Base-by-base conservation (phyloP, 176 grass and related monocot genomes). In the Pontederia crassipes region DNA sequence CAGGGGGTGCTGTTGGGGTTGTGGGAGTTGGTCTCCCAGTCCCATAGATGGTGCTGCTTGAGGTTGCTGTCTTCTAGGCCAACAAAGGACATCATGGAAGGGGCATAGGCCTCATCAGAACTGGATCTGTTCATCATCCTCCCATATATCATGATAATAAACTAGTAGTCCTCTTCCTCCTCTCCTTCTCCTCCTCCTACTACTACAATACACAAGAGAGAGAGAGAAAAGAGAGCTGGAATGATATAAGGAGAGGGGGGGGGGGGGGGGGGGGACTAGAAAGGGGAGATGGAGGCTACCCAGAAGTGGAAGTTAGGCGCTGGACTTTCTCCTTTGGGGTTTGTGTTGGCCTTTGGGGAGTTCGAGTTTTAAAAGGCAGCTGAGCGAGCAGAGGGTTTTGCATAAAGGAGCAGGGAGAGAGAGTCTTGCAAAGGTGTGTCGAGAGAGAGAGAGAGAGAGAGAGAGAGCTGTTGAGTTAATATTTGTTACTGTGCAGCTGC, bases 91-190 rank as follows among this genome's bases (percentile, higher is more conserved):
- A 46, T 15, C 48, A 55, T 28, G 49, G 59, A 20, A 55, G 71
- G 51, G 59, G 27, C 28, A 26, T 26, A 74, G n/a, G 49, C 29
- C 32, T 64, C 71, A n/a, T 12, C 49, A 52, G 59, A 48, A 17
- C 35, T 27, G 28, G 49, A 12, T 53, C 71, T 54, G 59, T 55
- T 55, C 71, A 74, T 74, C 71, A 64, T 74, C 51, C 64, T 74
- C 53, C 52, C 32, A 18, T 51, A 40, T 40, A 40, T 40, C 32
- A 40, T 4, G 6, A 40, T 40, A 40, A 40, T 7, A 40, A 40
- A 40, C 2, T 0, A 24, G 20, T 24, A 24, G 20, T 24, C 32
- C 32, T 40, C 32, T 7, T 40, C 1, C 32, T 40, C 32, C 32
- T 40, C 6, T 7, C 1, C 6, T 7, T 40, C 4, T 4, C 32